Percentiles rank a stretch among this genome's conserved stretches.
Conservation (phyloP, 2,329 filamentous ascomycete species). For the Neophaeococcomyces aloes region DNA sequence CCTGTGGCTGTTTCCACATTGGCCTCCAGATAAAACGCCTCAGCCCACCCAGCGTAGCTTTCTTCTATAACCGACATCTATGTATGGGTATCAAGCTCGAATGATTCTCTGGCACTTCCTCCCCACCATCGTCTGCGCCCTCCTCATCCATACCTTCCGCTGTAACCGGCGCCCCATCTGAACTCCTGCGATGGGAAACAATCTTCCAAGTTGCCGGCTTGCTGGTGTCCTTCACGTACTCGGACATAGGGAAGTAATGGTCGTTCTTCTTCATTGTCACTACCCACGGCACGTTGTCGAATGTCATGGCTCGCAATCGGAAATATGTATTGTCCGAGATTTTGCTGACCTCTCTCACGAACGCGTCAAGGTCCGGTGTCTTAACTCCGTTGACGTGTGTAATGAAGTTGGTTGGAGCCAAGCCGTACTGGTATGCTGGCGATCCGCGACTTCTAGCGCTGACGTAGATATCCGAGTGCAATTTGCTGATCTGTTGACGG, state of each 20-base stretch:
- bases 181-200: slow-evolving; percentile 40
- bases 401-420: slow-evolving; percentile 95
- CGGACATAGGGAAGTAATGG: slow-evolving; percentile 70
- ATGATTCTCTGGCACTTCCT: slow-evolving; percentile 12
- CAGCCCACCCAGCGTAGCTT: no score
- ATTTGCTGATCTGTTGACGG: slow-evolving; percentile 89
- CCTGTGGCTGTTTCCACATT: no score
- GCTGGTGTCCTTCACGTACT: slow-evolving; percentile 49
- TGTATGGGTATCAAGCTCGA: not conserved
- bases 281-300: slow-evolving; percentile 98
- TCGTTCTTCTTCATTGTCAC: slow-evolving; percentile 99
- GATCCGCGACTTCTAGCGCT: slow-evolving; percentile 74
- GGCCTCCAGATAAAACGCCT: no score
- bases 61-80: no score
- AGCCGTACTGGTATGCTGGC: slow-evolving; percentile 77
- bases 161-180: slow-evolving; percentile 34
- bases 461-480: slow-evolving; percentile 94
- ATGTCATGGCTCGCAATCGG: slow-evolving; percentile 91
- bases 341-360: slow-evolving; percentile 68
- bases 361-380: slow-evolving; percentile 70
- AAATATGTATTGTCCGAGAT: slow-evolving; percentile 98
- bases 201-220: slow-evolving; percentile 48
- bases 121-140: slow-evolving; percentile 24
- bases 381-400: slow-evolving; percentile 85
- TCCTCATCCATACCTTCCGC: slow-evolving; percentile 39